Percentiles rank a stretch among this genome's conserved stretches.
Conservation (phyloP, 1,284 basidiomycete species). For the Leucoagaricus sp. region DNA sequence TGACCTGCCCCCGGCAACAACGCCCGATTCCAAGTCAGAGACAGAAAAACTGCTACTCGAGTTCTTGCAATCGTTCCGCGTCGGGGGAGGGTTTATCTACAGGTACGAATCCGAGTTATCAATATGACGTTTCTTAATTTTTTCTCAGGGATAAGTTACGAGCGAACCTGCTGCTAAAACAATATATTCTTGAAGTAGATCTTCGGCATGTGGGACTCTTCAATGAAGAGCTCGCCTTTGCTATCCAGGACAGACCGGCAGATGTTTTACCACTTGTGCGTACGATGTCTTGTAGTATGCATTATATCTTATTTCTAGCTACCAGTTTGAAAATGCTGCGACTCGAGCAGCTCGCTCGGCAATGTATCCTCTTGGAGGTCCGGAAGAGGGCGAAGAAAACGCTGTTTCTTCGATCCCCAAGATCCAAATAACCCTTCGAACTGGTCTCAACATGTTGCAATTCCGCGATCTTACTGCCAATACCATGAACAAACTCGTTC, state of each 20-base stretch:
- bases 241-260: slow-evolving; percentile 85
- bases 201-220: slow-evolving; percentile 89
- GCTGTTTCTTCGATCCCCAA: slow-evolving; percentile 64
- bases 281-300: slow-evolving; percentile 3
- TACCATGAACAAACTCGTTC: slow-evolving; percentile 94
- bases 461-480: slow-evolving; percentile 94
- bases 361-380: slow-evolving; percentile 68
- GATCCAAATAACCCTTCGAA: slow-evolving; percentile 88
- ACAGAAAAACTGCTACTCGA: slow-evolving; percentile 80
- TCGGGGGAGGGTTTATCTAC: slow-evolving; percentile 89
- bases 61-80: slow-evolving; percentile 85
- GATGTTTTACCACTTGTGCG: slow-evolving; percentile 88
- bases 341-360: slow-evolving; percentile 81
- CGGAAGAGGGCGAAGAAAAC: slow-evolving; percentile 41
- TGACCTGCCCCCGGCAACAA: slow-evolving; percentile 50
- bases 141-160: slow-evolving; percentile 81
- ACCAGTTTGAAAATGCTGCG: slow-evolving; percentile 87
- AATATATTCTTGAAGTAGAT: slow-evolving; percentile 92
- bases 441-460: slow-evolving; percentile 88
- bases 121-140: neutral
- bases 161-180: slow-evolving; percentile 87
- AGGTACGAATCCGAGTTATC: slow-evolving; percentile 42
- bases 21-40: slow-evolving; percentile 74
- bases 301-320: neutral
- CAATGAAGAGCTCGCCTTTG: slow-evolving; percentile 92